These are phyloP conservation scores for Hansenula lynferdii DNA, from an alignment of 1,139 yeast genomes.

Conservation along the genomic window DNA sequence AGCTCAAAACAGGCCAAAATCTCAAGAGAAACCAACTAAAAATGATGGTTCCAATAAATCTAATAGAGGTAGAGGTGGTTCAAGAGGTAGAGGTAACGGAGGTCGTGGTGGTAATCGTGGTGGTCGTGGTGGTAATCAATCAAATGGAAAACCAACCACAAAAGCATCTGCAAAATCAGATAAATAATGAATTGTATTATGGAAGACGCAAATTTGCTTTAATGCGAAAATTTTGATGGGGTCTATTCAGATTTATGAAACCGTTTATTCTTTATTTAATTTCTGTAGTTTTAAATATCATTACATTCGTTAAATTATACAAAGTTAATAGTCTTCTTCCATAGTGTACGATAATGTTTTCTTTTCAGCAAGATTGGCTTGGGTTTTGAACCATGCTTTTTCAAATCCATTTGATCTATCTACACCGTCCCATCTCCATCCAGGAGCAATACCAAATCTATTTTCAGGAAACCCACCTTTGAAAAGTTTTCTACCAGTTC, in stretches of 20 bases:
- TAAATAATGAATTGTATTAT: no score
- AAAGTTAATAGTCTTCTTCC: constrained; percentile 28
- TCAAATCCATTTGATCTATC: constrained; percentile 94
- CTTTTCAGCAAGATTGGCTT: constrained; percentile 39
- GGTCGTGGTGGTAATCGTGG: constrained; percentile 27
- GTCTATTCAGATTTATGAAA: no score
- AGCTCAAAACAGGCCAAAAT: constrained; percentile 16
- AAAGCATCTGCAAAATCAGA: not conserved
- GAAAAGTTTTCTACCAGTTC: constrained; percentile 39
- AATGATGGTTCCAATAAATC: not conserved
- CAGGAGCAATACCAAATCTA: constrained; percentile 74
- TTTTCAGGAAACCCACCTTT: constrained; percentile 55
- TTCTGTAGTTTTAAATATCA: no score
- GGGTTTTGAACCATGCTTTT: constrained; percentile 50
- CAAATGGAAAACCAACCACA: not conserved
- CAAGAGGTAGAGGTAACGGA: constrained; percentile 28
- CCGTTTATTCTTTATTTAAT: no score
- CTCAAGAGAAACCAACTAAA: not conserved
- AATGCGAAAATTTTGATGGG: no score
- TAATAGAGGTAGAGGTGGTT: constrained; percentile 11
- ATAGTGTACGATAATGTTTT: constrained; percentile 32
- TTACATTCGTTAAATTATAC: no score
- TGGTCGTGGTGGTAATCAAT: constrained; percentile 4
- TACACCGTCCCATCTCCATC: constrained; percentile 89
- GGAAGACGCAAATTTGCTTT: no score